These are phyloP conservation scores for Beauveria medogensis DNA, from an alignment of 2,329 filamentous ascomycete species.

Conservation along the genomic window DNA sequence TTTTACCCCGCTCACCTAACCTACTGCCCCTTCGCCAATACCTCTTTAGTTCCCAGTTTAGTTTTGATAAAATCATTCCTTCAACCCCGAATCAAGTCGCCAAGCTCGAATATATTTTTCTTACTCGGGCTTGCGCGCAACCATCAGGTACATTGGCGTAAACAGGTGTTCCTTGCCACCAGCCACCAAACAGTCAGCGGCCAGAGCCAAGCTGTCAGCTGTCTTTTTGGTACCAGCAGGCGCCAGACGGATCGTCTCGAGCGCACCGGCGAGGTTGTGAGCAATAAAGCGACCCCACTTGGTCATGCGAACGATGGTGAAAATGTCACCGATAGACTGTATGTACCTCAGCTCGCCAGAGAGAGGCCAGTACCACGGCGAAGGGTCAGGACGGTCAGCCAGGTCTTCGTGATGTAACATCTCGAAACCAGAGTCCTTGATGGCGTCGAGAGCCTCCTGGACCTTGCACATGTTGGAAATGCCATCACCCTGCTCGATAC, in stretches of 20 bases:
- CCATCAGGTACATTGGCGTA: slow-evolving; percentile 94
- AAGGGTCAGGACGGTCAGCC: slow-evolving; percentile 39
- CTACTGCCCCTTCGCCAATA: not conserved
- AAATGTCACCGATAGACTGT: slow-evolving; percentile 61
- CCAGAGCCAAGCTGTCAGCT: slow-evolving; percentile 68
- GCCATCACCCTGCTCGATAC: slow-evolving; percentile 85
- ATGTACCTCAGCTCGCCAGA: slow-evolving; percentile 73
- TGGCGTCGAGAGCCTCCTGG: slow-evolving; percentile 67
- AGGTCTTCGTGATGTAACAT: slow-evolving; percentile 52
- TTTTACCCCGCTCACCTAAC: not conserved
- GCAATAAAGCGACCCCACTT: slow-evolving; percentile 62
- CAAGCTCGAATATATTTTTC: not conserved
- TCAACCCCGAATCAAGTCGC: not conserved
- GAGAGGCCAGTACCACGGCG: slow-evolving; percentile 88
- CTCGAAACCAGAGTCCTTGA: slow-evolving; percentile 77
- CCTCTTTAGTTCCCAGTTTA: not conserved
- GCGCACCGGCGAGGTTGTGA: slow-evolving; percentile 62
- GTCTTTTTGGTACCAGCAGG: slow-evolving; percentile 80
- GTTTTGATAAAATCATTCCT: not conserved
- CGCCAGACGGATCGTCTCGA: slow-evolving; percentile 64
- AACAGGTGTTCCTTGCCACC: slow-evolving; percentile 80
- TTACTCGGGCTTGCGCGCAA: slow-evolving; percentile 65
- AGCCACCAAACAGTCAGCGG: slow-evolving; percentile 72
- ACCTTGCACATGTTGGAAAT: slow-evolving; percentile 92
- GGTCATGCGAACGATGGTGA: slow-evolving; percentile 78